Conservation (phyloP, 129 eudicot species). For the Heracleum sosnowskyi region DNA sequence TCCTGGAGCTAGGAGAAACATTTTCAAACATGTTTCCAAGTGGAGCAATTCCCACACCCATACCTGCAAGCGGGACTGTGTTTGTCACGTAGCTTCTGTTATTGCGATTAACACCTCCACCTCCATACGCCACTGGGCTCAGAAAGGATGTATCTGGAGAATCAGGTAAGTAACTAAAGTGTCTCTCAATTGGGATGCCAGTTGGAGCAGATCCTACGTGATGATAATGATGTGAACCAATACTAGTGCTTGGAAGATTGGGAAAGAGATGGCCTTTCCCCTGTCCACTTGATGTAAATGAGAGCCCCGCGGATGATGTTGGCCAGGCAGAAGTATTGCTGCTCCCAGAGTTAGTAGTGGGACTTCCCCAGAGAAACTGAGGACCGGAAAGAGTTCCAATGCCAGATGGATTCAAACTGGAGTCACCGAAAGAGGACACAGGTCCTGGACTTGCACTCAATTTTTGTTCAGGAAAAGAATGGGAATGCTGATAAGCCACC, state of each 20-base stretch:
- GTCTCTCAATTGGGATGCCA: slow-evolving; percentile 49
- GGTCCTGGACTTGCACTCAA: slow-evolving; percentile 38
- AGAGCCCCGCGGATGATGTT: slow-evolving; percentile 40
- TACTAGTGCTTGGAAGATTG: slow-evolving; percentile 36
- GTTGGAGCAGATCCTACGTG: slow-evolving; percentile 92
- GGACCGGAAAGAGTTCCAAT: slow-evolving; percentile 78
- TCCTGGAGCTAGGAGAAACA: slow-evolving; percentile 67
- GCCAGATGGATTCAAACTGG: slow-evolving; percentile 43
- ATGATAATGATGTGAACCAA: slow-evolving; percentile 49
- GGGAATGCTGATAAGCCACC: slow-evolving; percentile 41
- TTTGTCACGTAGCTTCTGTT: slow-evolving; percentile 32
- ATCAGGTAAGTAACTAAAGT: slow-evolving; percentile 56
- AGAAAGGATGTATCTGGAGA: slow-evolving; percentile 57
- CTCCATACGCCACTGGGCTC: slow-evolving; percentile 36
- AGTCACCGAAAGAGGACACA: slow-evolving; percentile 46
- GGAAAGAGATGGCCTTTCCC: slow-evolving; percentile 45
- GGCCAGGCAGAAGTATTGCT: slow-evolving; percentile 57
- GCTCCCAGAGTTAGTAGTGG: slow-evolving; percentile 44
- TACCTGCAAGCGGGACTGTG: slow-evolving; percentile 24
- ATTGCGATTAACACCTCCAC: slow-evolving; percentile 31
- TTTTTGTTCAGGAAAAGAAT: slow-evolving; percentile 40
- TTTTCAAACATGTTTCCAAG: slow-evolving; percentile 43
- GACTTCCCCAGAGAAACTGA: slow-evolving; percentile 97
- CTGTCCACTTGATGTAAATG: slow-evolving; percentile 30
- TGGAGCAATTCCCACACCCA: slow-evolving; percentile 32